A percentile compares a stretch with the other conserved stretches of the same genome.
phyloP scores from a whole-genome alignment of 768 basidiomycete genomes.

The Russula emetica region DNA sequence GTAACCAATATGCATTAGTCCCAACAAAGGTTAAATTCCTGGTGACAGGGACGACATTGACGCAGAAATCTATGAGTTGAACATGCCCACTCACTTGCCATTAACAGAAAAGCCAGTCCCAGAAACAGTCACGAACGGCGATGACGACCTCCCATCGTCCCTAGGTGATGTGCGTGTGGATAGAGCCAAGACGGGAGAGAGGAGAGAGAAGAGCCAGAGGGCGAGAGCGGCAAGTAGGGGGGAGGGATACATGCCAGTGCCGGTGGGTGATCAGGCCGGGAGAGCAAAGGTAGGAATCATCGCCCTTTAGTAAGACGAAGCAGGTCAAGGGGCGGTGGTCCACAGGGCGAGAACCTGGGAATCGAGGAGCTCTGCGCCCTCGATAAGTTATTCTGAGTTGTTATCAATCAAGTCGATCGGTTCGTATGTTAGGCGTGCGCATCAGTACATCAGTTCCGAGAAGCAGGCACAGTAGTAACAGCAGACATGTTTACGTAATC shows the following conservation, averaged over 20 bases:
- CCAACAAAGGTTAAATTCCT: slow-evolving; percentile 42
- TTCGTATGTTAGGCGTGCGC: background rate
- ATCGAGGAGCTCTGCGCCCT: background rate
- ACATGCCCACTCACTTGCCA: slow-evolving; percentile 16
- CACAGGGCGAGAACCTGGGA: background rate
- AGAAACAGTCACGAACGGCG: slow-evolving; percentile 12
- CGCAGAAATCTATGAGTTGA: background rate
- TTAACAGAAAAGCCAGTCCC: slow-evolving; percentile 1
- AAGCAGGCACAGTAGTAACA: too few relatives aligned
- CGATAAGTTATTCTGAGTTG: too few relatives aligned
- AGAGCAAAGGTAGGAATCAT: background rate
- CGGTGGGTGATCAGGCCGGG: background rate
- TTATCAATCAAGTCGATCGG: background rate
- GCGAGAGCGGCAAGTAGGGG: slow-evolving; percentile 2
- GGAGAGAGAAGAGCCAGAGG: slow-evolving; percentile 3
- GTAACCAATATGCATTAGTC: slow-evolving; percentile 67
- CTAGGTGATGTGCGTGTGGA: slow-evolving; percentile 7
- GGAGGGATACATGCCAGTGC: slow-evolving; percentile 13
- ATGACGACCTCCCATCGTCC: background rate
- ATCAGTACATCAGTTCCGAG: too few relatives aligned
- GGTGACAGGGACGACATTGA: background rate
- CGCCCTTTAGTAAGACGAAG: background rate
- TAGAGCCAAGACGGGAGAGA: slow-evolving; percentile 9
- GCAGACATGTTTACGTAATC: too few relatives aligned
- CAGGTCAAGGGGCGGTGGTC: too few relatives aligned